Base-by-base conservation (phyloP, 306 rosid species). In the Corylus americana region DNA sequence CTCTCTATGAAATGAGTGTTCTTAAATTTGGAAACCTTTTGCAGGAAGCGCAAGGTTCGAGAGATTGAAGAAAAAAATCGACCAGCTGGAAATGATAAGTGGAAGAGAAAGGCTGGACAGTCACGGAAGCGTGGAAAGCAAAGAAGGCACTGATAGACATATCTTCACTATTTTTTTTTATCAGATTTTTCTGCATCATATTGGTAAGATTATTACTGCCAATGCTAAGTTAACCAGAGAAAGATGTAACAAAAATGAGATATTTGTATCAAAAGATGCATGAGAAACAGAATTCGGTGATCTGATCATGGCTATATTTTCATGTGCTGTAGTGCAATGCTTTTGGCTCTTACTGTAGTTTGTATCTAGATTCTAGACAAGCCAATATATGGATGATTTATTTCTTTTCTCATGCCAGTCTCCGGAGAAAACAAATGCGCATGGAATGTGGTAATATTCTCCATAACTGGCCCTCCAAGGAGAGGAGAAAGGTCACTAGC, bases 41-140 rank as follows among this genome's bases (percentile, higher is more conserved):
- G 20, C 64, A 95, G 98, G 86, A 91, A 91, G 78, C 91, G 96
- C 61, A 91, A 90, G 91, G 93, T 95, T 58, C 83, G 61, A 68
- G 97, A 91, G 80, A 95, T 92, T 39, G 96, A 92, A 86, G 98
- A 90, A 75, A 67, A 85, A 39, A 88, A 78, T 58, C 91, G 58
- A 80, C 91, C 94, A 1, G 94, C n/a, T 55, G 93, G 95, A 39
- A 92, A 92, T 79, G 81, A 83, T 4, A 95, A 89, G 54, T 95
- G 98, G 98, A 95, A 92, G 88, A 92, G 81, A 42, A 85, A 84
- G 68, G 91, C 95, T 62, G 77, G 55, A 51, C 80, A 77, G 70
- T 72, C 98, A 27, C 74, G 55, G 73, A 90, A 86, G 82, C 87
- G 94, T 20, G 91, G 95, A 17, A 95, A 95, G 81, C 89, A 90